phyloP scores from a whole-genome alignment of 176 grass and related monocot species.

The Aegilops sharonensis region DNA sequence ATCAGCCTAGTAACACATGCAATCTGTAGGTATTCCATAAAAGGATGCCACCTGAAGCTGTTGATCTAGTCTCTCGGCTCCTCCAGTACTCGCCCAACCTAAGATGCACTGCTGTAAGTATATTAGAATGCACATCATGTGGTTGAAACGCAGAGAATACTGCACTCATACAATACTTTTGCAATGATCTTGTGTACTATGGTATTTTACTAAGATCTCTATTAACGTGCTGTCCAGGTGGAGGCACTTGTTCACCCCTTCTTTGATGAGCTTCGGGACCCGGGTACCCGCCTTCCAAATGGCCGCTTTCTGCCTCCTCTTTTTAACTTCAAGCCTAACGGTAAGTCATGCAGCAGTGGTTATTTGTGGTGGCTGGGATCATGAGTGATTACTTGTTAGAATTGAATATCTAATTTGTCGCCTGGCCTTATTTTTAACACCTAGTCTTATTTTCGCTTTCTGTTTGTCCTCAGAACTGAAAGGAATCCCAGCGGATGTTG shows the following conservation, averaged over 20 bases:
- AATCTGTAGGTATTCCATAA: constrained; percentile 68
- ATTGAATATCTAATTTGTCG: neutral
- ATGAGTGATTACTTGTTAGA: too few species aligned
- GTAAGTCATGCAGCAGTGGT: constrained; percentile 24
- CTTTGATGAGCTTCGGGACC: constrained; percentile 83
- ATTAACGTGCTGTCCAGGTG: constrained; percentile 30
- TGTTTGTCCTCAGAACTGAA: constrained; percentile 62
- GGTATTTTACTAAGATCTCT: neutral
- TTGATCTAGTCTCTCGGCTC: constrained; percentile 76
- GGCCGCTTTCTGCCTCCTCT: constrained; percentile 67
- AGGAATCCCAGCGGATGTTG: constrained; percentile 61
- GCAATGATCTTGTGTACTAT: neutral
- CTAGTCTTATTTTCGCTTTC: neutral
- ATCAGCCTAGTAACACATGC: neutral
- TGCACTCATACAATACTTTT: neutral
- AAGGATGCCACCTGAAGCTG: constrained; percentile 70
- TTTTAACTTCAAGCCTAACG: constrained; percentile 77
- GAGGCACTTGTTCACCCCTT: constrained; percentile 77
- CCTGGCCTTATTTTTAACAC: too few species aligned
- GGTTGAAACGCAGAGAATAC: neutral
- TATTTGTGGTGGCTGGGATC: too few species aligned
- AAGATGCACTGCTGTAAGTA: constrained; percentile 73
- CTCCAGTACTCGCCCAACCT: constrained; percentile 78
- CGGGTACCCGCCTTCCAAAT: constrained; percentile 62
- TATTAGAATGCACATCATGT: neutral